Base-by-base conservation (phyloP, 257 asterid genomes). In the Solanum chiquidenum region DNA sequence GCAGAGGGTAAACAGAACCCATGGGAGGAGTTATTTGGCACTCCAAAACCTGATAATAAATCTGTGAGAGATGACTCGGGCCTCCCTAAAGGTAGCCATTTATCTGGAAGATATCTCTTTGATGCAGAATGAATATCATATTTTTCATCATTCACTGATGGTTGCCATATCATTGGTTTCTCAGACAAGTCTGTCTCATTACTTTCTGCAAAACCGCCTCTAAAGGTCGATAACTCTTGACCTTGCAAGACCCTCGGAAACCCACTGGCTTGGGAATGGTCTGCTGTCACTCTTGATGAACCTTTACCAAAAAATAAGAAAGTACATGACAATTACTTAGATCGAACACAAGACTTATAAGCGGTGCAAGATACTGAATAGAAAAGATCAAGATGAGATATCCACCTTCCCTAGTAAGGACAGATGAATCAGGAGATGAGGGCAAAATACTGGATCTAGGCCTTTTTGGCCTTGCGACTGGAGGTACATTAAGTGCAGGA, bases 171-270 rank as follows among this genome's bases (percentile, higher is more conserved):
- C 13, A 89, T 87, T 38, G 94, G 95, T 93, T 93, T 97, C 75
- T 94, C 98, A 49, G 94, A 88, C 86, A 97, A 91, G 21, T 95
- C 95, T 12, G 95, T 92, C 83, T 96, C 98, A 16, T 90, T 92
- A 90, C 90, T 91, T 90, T 95, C 98, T 1, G 92, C 91, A 90
- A 93, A 88, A 72, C 94, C 76, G 66, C 95, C 94, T 92, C 98
- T 91, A 94, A 95, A 92, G 95, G 98, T 92, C 92, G 93, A 90
- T 52, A 88, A 86, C 92, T 97, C 99, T 94, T 95, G 98, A 93
- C 98, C 97, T 93, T 94, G 99, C 93, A 97, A 93, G 95, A 94
- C 97, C 98, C 98, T 93, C 86, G 95, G 88, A 89, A 92, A 89
- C 89, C 95, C 98, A 89, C 83, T 88, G 76, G 93, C 89, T 79